Conservation (phyloP, 2,329 filamentous ascomycete species). For the Coccinonectria pachysandricola region DNA sequence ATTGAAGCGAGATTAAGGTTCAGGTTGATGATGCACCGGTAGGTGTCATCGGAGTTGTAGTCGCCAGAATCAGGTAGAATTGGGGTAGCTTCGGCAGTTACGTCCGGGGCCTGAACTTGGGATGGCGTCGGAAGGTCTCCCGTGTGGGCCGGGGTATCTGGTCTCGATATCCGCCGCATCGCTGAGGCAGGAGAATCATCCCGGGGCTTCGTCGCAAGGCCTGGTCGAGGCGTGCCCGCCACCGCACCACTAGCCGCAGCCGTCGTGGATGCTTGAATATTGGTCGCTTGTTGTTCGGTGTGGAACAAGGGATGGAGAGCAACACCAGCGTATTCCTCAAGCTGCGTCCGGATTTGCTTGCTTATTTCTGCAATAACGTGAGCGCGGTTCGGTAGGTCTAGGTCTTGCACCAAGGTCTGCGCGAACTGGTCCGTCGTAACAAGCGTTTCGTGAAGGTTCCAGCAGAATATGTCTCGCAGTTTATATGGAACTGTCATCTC, state of each 20-base stretch:
- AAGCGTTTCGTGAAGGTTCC: constrained; percentile 92
- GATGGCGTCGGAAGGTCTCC: constrained; percentile 41
- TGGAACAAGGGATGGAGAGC: constrained; percentile 90
- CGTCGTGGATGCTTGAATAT: constrained; percentile 11
- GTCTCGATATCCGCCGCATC: constrained; percentile 31
- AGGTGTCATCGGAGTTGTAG: constrained; percentile 85
- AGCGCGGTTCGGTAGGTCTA: constrained; percentile 73
- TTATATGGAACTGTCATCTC: constrained; percentile 78
- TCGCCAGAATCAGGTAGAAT: constrained; percentile 55
- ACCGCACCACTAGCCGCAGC: constrained; percentile 7
- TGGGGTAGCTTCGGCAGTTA: constrained; percentile 61
- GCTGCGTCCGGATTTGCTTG: constrained; percentile 85
- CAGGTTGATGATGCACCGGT: constrained; percentile 82
- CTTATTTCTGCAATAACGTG: constrained; percentile 70
- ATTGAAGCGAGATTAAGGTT: constrained; percentile 87
- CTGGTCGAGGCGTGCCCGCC: constrained; percentile 21
- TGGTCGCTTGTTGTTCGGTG: constrained; percentile 31
- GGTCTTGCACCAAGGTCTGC: constrained; percentile 77
- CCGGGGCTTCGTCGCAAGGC: constrained; percentile 23
- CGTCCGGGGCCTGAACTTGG: constrained; percentile 32
- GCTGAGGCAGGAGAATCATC: constrained; percentile 29
- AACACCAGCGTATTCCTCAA: constrained; percentile 93
- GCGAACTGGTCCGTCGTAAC: constrained; percentile 95
- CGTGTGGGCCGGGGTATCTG: constrained; percentile 47
- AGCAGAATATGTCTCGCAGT: constrained; percentile 89